phyloP scores from a whole-genome alignment of 768 basidiomycete species.

The Erythrobasidium yunnanense region DNA sequence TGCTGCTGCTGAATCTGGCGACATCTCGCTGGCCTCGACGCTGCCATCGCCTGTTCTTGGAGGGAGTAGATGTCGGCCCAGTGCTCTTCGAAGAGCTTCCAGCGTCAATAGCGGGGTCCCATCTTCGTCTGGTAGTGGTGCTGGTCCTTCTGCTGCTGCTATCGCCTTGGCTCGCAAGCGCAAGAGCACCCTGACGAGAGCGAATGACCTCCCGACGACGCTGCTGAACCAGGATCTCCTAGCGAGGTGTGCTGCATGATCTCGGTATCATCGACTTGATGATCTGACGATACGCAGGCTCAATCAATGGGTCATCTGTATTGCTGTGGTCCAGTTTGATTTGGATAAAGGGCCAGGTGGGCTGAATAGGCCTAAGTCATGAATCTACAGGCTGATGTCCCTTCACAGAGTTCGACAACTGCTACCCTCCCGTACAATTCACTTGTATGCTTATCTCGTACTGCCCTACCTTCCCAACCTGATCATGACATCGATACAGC shows the following conservation, averaged over 20 bases:
- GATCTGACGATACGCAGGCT: too few relatives aligned
- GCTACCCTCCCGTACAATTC: constrained; percentile 4
- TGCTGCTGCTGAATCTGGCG: constrained; percentile 1
- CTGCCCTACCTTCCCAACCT: too few relatives aligned
- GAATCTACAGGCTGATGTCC: constrained; percentile 30
- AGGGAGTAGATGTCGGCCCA: too few relatives aligned
- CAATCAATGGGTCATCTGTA: constrained; percentile 23
- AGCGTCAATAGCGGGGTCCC: too few relatives aligned
- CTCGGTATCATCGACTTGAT: too few relatives aligned
- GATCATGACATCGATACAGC: too few relatives aligned
- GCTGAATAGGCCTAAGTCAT: constrained; percentile 14
- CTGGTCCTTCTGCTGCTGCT: neutral
- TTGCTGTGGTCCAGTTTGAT: constrained; percentile 36
- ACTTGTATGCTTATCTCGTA: too few relatives aligned
- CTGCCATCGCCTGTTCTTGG: too few relatives aligned
- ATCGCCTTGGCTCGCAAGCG: neutral
- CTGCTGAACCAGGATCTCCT: neutral
- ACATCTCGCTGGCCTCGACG: constrained; percentile 12
- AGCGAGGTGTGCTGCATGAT: too few relatives aligned
- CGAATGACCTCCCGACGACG: constrained; percentile 3
- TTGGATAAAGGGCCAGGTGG: constrained; percentile 31
- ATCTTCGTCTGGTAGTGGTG: neutral
- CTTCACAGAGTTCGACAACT: constrained; percentile 28
- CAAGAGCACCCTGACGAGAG: constrained; percentile 21
- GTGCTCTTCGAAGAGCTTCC: too few relatives aligned